A percentile compares a stretch with the other conserved stretches of the same genome.
Conservation (phyloP, 257 asterid species). For the Misopates orontium region DNA sequence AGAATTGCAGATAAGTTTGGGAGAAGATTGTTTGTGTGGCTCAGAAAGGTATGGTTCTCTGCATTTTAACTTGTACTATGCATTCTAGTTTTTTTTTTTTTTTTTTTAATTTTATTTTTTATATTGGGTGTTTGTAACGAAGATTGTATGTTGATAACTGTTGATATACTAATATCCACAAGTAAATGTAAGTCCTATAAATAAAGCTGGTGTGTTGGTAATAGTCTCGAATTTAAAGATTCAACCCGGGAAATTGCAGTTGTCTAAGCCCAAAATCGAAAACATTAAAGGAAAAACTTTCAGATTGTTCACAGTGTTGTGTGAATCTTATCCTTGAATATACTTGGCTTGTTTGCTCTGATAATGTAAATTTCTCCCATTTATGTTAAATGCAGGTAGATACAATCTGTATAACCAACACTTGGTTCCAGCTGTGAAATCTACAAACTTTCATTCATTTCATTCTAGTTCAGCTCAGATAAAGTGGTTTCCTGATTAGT, state of each 20-base stretch:
- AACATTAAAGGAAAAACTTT: background rate
- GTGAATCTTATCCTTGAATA: no score
- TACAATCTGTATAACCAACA: background rate
- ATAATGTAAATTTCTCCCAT: background rate
- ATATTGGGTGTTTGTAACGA: background rate
- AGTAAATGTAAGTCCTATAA: no score
- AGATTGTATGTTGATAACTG: conserved; percentile 15
- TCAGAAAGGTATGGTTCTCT: background rate
- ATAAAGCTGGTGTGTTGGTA: background rate
- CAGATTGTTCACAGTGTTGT: no score
- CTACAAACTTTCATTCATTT: conserved; percentile 13
- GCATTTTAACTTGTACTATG: background rate
- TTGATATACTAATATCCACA: no score
- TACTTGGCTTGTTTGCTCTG: background rate
- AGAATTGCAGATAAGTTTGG: background rate
- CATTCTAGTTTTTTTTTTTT: conserved; percentile 7
- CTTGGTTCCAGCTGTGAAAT: conserved; percentile 1
- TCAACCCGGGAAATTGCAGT: background rate
- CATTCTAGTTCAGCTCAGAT: background rate
- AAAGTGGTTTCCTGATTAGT: background rate
- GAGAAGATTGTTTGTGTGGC: background rate
- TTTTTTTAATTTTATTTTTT: background rate
- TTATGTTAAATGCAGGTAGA: conserved; percentile 24
- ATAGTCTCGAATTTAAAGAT: conserved; percentile 10
- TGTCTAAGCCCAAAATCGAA: background rate